Base-by-base conservation (phyloP, 164 flowering plant genomes). In the Liriodendron chinense region DNA sequence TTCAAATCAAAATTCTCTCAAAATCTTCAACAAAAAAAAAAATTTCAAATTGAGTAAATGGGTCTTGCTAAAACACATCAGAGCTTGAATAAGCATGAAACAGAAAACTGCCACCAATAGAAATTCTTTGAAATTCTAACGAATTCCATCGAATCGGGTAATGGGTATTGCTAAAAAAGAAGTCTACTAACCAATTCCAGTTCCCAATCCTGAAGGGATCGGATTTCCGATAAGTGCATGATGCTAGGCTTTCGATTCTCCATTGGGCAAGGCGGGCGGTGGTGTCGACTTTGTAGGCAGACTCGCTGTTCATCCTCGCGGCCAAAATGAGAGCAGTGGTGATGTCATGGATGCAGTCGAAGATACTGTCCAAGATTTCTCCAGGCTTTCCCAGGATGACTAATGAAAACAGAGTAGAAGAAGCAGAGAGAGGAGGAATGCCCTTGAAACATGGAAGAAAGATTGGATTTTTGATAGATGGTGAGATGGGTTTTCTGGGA, bases 231-330 rank as follows among this genome's bases (percentile, higher is more conserved):
- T 89, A 93, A n/a, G 96, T 84, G 79, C 87, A 91, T 65, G 95
- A 87, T 25, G 94, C 85, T 59, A 92, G 69, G 70, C 82, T 90
- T 9, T 91, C 94, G 80, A 96, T 89, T 81, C 90, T 85, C 99
- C 99, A 96, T 86, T 94, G 99, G 56, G 98, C 99, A 57, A 96
- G 92, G 7, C 98, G 90, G 9, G 99, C 79, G 1, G 93, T 87
- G 34, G 99, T 96, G 47, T 90, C 91, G 8, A 96, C 99, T 57
- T 89, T 79, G 82, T 91, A 91, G 69, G 90, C 92, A 43, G 94
- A 88, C 14, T 90, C 97, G 63, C 73, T 89, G 67, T 68, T 90
- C 98, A 90, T 93, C 89, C 88, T 91, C n/a, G n/a, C 6, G 73
- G 89, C 78, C 71, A 85, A 89, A 23, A 85, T 87, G 9, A 93